Evolutionary conservation across 768 basidiomycete species (phyloP), one percentile per base, ranked within the genome.

Genomic region (Tulasnella sp.): DNA sequence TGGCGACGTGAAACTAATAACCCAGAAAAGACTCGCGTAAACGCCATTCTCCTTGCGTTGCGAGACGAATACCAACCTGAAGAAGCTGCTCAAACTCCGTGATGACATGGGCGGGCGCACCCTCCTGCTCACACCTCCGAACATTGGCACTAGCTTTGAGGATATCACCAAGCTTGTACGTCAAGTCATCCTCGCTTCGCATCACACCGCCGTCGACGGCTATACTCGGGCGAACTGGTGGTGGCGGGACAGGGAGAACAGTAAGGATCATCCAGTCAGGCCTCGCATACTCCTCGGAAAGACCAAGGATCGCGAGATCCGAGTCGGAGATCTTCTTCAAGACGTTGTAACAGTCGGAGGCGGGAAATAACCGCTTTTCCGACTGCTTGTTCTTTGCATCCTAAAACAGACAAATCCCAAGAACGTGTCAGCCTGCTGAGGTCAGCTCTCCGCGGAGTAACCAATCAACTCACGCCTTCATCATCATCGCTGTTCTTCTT

Each of bases 221-320:
- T 60, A 99, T 97, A 73, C 92, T 95, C 0, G 96, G 96, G 51
- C 96, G 90, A 56, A 99, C 96, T 7, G 96, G 92, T 4, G 95
- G 95, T 1, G 96, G 96, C 1, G 96, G 96, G 0, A 99, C 95
- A 34, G 96, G 96, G 70, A 98, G 80, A 38, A 97, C 92, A 0
- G 96, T 98, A 43, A 98, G 75, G 65, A 99, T 96, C 96, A 99
- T 98, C 96, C 96, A 99, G 68, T 97, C 92, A 2, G 96, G 96
- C 43, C 94, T 83, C 5, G 96, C 95, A 69, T 96, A 98, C 69
- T 91, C 89, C 60, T 93, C 89, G 26, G 88, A 94, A 9, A 98
- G 82, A 38, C 96, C 96, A 64, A 98, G 81, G 26, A 93, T 77
- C 64, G 84, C 80, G 15, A 98, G 78, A 69, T 98, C 95, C 11